Evolutionary conservation across 2,329 filamentous ascomycete genomes (phyloP).

Genomic region (Colletotrichum limetticola): DNA sequence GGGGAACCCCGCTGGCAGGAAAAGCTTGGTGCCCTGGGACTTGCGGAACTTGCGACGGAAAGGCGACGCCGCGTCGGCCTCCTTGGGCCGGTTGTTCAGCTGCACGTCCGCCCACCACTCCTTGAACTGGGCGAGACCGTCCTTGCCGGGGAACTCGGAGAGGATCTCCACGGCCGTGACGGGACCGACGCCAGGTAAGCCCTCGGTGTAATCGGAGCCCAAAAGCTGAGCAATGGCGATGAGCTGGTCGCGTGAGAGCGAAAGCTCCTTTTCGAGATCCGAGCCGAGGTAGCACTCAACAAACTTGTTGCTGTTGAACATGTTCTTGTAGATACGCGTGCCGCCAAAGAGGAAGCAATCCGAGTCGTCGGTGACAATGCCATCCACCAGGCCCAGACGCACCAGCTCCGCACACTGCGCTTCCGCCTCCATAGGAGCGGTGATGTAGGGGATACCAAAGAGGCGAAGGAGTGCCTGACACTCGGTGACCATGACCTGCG

Average conservation of each 20-base stretch:
- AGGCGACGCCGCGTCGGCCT: constrained; percentile 65
- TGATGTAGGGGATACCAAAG: constrained; percentile 96
- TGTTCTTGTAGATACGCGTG: constrained; percentile 97
- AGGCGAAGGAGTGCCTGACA: constrained; percentile 90
- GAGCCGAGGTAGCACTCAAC: constrained; percentile 92
- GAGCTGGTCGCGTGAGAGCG: constrained; percentile 85
- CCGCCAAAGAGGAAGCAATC: constrained; percentile 98
- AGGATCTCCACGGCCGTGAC: constrained; percentile 95
- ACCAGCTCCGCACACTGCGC: constrained; percentile 97
- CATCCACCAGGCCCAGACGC: constrained; percentile 86
- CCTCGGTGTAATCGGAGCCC: constrained; percentile 95
- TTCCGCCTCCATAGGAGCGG: constrained; percentile 98
- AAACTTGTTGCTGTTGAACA: constrained; percentile 99
- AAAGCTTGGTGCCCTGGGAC: constrained; percentile 83
- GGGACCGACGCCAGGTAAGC: constrained; percentile 88
- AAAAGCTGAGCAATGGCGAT: constrained; percentile 92
- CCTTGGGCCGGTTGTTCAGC: constrained; percentile 69
- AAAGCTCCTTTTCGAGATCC: constrained; percentile 91
- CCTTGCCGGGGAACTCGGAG: constrained; percentile 79
- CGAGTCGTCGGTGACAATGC: constrained; percentile 96
- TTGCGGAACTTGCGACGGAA: constrained; percentile 92
- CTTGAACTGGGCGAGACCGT: constrained; percentile 78
- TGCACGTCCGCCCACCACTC: constrained; percentile 91
- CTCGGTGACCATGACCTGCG: constrained; percentile 94
- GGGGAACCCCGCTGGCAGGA: constrained; percentile 84